Percentiles rank a stretch among this genome's conserved stretches.
Evolutionary conservation across 2,329 filamentous ascomycete genomes (phyloP).

Genomic region (Setomelanomma holmii): DNA sequence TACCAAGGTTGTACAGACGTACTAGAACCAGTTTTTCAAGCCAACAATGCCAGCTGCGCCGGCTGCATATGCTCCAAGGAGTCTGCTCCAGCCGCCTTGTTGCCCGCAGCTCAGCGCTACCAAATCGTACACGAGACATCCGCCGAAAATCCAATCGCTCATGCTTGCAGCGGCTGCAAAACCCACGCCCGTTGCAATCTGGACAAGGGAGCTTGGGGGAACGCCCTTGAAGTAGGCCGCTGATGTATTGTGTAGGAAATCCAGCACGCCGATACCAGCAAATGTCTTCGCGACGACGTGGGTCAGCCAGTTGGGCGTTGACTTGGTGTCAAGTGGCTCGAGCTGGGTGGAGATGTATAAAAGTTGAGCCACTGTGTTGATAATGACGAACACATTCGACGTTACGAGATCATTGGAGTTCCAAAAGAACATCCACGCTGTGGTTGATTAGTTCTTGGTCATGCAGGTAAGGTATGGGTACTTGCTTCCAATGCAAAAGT

Average conservation of each 20-base stretch:
- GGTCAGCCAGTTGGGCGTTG: slow-evolving; percentile 61
- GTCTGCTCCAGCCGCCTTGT: slow-evolving; percentile 57
- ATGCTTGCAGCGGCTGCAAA: slow-evolving; percentile 58
- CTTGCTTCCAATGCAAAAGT: slow-evolving; percentile 65
- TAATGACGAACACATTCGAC: slow-evolving; percentile 62
- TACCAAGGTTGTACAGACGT: slow-evolving; percentile 18
- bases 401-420: slow-evolving; percentile 59
- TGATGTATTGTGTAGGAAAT: slow-evolving; percentile 65
- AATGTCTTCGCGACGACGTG: slow-evolving; percentile 67
- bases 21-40: slow-evolving; percentile 61
- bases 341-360: slow-evolving; percentile 61
- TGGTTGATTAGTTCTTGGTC: background rate
- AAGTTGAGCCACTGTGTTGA: slow-evolving; percentile 63
- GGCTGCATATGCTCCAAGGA: slow-evolving; percentile 61
- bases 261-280: slow-evolving; percentile 66
- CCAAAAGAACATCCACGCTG: slow-evolving; percentile 69
- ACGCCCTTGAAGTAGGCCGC: slow-evolving; percentile 63
- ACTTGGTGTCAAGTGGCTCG: slow-evolving; percentile 58
- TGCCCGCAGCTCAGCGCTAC: slow-evolving; percentile 63
- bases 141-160: slow-evolving; percentile 68
- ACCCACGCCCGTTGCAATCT: slow-evolving; percentile 61
- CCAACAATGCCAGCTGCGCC: slow-evolving; percentile 62
- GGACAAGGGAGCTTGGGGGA: slow-evolving; percentile 55
- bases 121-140: slow-evolving; percentile 66
- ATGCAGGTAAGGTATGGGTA: slow-evolving; percentile 5